These are phyloP conservation scores for Trypanosomatidae sp. DNA, from an alignment of 208 protist species.

Conservation along the genomic window DNA sequence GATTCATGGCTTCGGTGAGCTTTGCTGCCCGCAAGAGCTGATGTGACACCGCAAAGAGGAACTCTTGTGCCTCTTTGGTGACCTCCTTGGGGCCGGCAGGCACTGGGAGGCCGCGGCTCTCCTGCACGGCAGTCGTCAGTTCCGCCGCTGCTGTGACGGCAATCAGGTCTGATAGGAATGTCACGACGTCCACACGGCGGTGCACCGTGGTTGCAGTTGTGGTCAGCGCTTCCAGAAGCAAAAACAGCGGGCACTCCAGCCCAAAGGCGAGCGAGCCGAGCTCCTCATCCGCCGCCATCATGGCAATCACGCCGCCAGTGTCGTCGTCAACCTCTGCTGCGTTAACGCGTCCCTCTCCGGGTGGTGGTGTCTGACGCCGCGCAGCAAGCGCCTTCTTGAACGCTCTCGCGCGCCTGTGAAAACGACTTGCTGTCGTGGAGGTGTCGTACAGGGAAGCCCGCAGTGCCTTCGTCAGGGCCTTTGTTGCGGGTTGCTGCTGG, in stretches of 20 bases:
- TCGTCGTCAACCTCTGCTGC: background rate
- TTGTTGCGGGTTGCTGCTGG: conserved; percentile 52
- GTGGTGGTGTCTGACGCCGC: background rate
- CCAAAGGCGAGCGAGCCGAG: conserved; percentile 9
- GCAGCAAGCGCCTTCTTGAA: conserved; percentile 11
- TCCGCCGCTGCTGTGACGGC: conserved; percentile 28
- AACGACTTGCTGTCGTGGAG: conserved; percentile 3
- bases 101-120: background rate
- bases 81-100: too few relatives aligned
- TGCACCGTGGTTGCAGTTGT: conserved; percentile 34
- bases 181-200: conserved; percentile 42
- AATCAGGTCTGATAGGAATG: conserved; percentile 33
- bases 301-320: background rate
- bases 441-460: conserved; percentile 16
- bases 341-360: background rate
- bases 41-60: conserved; percentile 36
- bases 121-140: conserved; percentile 4
- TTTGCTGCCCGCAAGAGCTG: conserved; percentile 61
- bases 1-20: conserved; percentile 70
- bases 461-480: conserved; percentile 21
- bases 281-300: conserved; percentile 3
- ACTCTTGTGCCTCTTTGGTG: conserved; percentile 6
- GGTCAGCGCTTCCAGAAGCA: conserved; percentile 47
- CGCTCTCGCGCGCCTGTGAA: conserved; percentile 9
- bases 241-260: conserved; percentile 20